phyloP scores from a whole-genome alignment of 1,139 yeast genomes.

The Hemisphaericaspora lyxosophila region DNA sequence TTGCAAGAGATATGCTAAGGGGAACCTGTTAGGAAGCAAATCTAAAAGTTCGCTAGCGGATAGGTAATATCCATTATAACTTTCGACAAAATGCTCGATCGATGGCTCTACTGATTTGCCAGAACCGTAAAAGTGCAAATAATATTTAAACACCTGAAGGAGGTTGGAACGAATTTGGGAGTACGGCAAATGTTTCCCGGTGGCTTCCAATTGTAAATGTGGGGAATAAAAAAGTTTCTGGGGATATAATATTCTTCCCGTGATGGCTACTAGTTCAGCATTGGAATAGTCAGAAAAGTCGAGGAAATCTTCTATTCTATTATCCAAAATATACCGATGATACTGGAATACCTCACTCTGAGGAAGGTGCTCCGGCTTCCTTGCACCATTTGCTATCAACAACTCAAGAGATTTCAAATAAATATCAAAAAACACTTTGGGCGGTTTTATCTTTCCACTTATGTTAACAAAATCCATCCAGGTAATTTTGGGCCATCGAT shows the following conservation, averaged over 20 bases:
- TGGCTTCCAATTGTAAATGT: background rate
- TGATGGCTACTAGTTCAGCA: conserved; percentile 35
- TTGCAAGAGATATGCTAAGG: conserved; percentile 31
- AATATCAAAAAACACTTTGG: conserved; percentile 25
- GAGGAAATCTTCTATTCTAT: conserved; percentile 6
- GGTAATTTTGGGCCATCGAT: conserved; percentile 37
- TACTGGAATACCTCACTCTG: conserved; percentile 11
- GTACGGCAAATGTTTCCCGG: background rate
- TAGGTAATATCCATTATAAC: conserved; percentile 21
- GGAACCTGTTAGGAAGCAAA: conserved; percentile 32
- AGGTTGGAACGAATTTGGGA: conserved; percentile 11
- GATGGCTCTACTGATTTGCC: conserved; percentile 18
- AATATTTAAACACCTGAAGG: conserved; percentile 22
- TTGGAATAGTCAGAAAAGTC: conserved; percentile 28
- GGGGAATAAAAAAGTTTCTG: conserved; percentile 18
- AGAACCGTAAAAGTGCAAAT: conserved; percentile 17
- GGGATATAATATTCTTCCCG: conserved; percentile 24
- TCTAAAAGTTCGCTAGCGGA: conserved; percentile 26
- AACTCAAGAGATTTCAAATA: conserved; percentile 38
- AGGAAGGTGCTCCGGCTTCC: conserved; percentile 3
- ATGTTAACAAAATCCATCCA: conserved; percentile 39
- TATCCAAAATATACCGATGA: conserved; percentile 9
- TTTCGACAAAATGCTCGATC: conserved; percentile 31
- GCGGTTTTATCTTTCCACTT: conserved; percentile 27
- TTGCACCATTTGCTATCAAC: background rate